A percentile compares a stretch with the other conserved stretches of the same genome.
Conservation (phyloP, 2,329 filamentous ascomycete species). For the Dothidotthia symphoricarpi region DNA sequence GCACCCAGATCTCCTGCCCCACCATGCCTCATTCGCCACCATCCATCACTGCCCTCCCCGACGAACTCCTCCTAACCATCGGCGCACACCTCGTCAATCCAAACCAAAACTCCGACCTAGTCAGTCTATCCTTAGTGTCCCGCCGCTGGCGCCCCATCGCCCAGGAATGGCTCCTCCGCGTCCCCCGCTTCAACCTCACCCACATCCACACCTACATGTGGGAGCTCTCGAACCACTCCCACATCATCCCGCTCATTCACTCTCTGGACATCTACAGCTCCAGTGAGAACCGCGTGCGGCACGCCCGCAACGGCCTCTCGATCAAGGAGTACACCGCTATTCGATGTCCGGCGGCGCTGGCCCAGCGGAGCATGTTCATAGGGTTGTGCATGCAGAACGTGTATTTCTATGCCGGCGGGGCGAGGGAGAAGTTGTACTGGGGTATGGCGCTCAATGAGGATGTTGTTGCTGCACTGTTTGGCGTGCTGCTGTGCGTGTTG, state of each 20-base stretch:
- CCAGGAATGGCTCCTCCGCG: constrained; percentile 16
- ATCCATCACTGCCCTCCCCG: constrained; percentile 7
- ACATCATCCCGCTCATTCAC: constrained; percentile 7
- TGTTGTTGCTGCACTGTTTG: constrained; percentile 10
- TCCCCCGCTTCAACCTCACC: constrained; percentile 15
- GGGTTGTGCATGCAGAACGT: constrained; percentile 4
- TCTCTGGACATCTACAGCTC: constrained; percentile 16
- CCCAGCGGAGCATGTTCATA: background rate
- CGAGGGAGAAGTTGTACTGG: constrained; percentile 2
- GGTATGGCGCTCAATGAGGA: constrained; percentile 3
- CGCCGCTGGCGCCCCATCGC: constrained; percentile 12
- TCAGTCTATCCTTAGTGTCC: constrained; percentile 14
- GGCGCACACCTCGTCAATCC: constrained; percentile 4
- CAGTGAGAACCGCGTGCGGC: constrained; percentile 4
- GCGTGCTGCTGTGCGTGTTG: constrained; percentile 7
- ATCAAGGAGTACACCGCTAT: background rate
- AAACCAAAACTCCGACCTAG: constrained; percentile 12
- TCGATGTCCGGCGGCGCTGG: background rate
- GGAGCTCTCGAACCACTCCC: constrained; percentile 4
- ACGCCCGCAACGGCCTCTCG: background rate
- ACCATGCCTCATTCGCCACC: too few species aligned
- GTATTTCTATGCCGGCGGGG: background rate
- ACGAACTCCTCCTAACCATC: constrained; percentile 17
- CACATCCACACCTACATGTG: constrained; percentile 16
- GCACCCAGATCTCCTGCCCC: too few species aligned